Evolutionary conservation across 805 yeast species (phyloP).

Genomic region (Candida rishiriensis): DNA sequence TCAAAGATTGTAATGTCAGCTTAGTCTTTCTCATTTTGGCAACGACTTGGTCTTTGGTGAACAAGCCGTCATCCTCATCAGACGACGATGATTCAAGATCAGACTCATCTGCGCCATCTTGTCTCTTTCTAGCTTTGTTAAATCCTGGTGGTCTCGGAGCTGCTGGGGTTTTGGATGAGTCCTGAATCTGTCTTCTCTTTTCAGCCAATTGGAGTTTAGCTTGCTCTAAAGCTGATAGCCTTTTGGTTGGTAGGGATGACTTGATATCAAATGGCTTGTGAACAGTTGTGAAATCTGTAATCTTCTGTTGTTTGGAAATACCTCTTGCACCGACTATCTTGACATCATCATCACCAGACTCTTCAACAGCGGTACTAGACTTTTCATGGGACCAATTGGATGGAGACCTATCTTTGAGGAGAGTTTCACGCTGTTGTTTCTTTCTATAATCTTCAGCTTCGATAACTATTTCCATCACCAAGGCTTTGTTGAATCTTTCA

Average conservation of each 20-base stretch:
- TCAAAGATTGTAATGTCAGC: conserved; percentile 25
- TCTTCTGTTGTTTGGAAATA: conserved; percentile 10
- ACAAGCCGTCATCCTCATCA: conserved; percentile 35
- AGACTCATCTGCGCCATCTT: conserved; percentile 9
- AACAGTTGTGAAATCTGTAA: conserved; percentile 8
- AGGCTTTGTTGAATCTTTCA: conserved; percentile 43
- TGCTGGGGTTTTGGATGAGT: conserved; percentile 35
- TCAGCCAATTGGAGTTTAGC: conserved; percentile 25
- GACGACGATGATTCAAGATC: conserved; percentile 23
- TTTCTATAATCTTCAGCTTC: conserved; percentile 35
- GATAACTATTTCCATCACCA: conserved; percentile 49
- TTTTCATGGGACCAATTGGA: neutral
- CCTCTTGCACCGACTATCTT: neutral
- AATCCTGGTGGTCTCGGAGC: conserved; percentile 53
- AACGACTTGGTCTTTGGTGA: conserved; percentile 37
- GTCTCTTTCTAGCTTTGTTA: conserved; percentile 29
- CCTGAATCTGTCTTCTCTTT: conserved; percentile 14
- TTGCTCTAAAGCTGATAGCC: conserved; percentile 23
- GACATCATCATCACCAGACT: conserved; percentile 7
- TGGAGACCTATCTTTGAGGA: too few relatives aligned
- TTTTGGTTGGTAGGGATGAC: conserved; percentile 13
- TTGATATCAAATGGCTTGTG: conserved; percentile 3
- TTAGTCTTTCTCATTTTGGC: conserved; percentile 25
- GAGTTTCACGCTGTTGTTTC: neutral
- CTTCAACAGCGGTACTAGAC: neutral